Percentiles rank a stretch among this genome's conserved stretches.
Conservation (phyloP, 2,329 filamentous ascomycete species). For the Paraphoma chrysanthemicola region DNA sequence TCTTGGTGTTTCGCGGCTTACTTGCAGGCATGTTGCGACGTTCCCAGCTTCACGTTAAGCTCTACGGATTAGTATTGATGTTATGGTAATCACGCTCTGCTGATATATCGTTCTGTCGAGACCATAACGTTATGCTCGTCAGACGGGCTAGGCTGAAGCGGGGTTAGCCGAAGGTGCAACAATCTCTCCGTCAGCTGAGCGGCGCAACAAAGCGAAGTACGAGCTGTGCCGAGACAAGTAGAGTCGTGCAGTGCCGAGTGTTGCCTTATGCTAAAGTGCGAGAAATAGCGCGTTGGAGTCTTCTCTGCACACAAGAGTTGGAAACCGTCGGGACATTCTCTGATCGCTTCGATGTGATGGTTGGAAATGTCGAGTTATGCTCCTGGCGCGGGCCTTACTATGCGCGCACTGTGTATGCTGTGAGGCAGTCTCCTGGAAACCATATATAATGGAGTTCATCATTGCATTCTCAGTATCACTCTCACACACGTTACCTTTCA, state of each 20-base stretch:
- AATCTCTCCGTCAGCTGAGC: conserved; percentile 4
- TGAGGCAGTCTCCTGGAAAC: not conserved
- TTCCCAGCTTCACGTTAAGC: conserved; percentile 13
- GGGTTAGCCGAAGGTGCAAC: conserved; percentile 9
- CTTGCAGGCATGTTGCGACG: conserved; percentile 32
- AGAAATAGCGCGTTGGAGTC: no score
- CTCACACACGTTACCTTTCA: no score
- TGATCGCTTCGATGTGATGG: no score
- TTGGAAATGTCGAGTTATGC: not conserved
- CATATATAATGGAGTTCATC: not conserved
- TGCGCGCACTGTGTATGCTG: not conserved
- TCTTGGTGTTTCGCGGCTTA: conserved; percentile 27
- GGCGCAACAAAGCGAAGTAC: conserved; percentile 3
- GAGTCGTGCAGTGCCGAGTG: no score
- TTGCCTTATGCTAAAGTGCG: no score
- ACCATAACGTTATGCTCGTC: conserved; percentile 37
- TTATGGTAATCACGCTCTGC: not conserved
- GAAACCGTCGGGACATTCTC: no score
- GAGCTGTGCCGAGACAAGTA: not conserved
- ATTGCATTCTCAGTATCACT: not conserved
- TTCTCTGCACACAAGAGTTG: no score
- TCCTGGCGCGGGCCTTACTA: not conserved
- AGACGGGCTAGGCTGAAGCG: conserved; percentile 5
- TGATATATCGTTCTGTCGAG: conserved; percentile 8
- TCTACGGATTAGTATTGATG: not conserved